A percentile compares a stretch with the other conserved stretches of the same genome.
These are phyloP conservation scores for Eurotiales sp. DNA, from an alignment of 2,329 filamentous ascomycete species.

Conservation along the genomic window DNA sequence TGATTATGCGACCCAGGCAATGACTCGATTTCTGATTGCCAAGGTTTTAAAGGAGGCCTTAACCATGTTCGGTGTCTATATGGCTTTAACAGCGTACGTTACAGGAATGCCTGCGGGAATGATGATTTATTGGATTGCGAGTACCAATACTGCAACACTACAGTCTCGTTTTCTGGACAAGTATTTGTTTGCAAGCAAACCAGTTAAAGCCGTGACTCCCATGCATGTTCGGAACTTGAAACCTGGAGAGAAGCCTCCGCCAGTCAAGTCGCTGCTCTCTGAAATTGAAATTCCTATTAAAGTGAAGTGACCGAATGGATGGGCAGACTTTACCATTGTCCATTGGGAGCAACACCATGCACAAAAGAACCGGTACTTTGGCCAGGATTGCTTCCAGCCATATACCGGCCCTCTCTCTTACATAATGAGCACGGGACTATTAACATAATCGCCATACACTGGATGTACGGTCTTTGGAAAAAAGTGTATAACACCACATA, in stretches of 20 bases:
- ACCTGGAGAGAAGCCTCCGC: conserved; percentile 14
- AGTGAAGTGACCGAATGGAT: neutral
- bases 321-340: too few species aligned
- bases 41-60: conserved; percentile 29
- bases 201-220: conserved; percentile 28
- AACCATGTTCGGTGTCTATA: conserved; percentile 36
- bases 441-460: too few species aligned
- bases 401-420: too few species aligned
- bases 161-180: conserved; percentile 39
- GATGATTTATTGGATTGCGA: conserved; percentile 50
- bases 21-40: conserved; percentile 22
- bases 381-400: too few species aligned
- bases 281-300: neutral
- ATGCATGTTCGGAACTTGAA: conserved; percentile 26
- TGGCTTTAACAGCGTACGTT: conserved; percentile 30
- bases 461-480: too few species aligned
- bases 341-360: too few species aligned
- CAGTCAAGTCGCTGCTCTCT: conserved; percentile 4
- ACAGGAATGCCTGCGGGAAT: conserved; percentile 42
- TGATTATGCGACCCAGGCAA: conserved; percentile 25
- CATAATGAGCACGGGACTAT: too few species aligned
- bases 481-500: too few species aligned
- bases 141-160: conserved; percentile 38
- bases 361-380: too few species aligned
- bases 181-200: conserved; percentile 34